phyloP scores from a whole-genome alignment of 2,329 filamentous ascomycete species.

The Penicillium sp. region DNA sequence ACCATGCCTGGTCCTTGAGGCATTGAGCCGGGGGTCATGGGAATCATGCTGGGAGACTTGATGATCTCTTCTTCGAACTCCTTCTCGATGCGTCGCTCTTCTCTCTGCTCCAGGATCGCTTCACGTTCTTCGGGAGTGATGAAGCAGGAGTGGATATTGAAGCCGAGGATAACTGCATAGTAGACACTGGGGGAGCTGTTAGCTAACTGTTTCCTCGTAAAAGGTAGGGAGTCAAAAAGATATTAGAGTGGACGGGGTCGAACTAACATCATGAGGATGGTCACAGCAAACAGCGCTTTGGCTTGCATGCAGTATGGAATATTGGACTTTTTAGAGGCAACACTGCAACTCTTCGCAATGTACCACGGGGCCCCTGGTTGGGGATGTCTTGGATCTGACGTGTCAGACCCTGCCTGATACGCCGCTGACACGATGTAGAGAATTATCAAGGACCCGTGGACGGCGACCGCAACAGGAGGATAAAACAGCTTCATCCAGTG shows the following conservation, averaged over 20 bases:
- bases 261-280: slow-evolving; percentile 53
- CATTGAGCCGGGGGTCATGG: slow-evolving; percentile 30
- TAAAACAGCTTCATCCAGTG: slow-evolving; percentile 57
- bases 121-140: slow-evolving; percentile 40
- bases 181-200: slow-evolving; percentile 42
- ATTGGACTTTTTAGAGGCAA: slow-evolving; percentile 47
- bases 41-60: slow-evolving; percentile 37
- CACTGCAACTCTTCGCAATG: slow-evolving; percentile 59
- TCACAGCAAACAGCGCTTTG: slow-evolving; percentile 56
- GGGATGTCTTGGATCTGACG: slow-evolving; percentile 53
- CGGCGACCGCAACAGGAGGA: slow-evolving; percentile 52
- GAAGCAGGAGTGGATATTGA: slow-evolving; percentile 50
- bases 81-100: slow-evolving; percentile 38
- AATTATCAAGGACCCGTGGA: slow-evolving; percentile 51
- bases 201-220: slow-evolving; percentile 1
- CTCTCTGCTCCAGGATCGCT: slow-evolving; percentile 32
- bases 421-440: slow-evolving; percentile 56
- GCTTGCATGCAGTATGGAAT: slow-evolving; percentile 59
- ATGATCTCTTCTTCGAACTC: slow-evolving; percentile 43
- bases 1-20: slow-evolving; percentile 23
- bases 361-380: slow-evolving; percentile 62
- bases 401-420: slow-evolving; percentile 58
- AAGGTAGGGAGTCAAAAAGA: neutral
- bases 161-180: slow-evolving; percentile 49
- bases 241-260: neutral